Evolutionary conservation across 495 filamentous ascomycete species (phyloP).

Genomic region (Podospora appendiculata): DNA sequence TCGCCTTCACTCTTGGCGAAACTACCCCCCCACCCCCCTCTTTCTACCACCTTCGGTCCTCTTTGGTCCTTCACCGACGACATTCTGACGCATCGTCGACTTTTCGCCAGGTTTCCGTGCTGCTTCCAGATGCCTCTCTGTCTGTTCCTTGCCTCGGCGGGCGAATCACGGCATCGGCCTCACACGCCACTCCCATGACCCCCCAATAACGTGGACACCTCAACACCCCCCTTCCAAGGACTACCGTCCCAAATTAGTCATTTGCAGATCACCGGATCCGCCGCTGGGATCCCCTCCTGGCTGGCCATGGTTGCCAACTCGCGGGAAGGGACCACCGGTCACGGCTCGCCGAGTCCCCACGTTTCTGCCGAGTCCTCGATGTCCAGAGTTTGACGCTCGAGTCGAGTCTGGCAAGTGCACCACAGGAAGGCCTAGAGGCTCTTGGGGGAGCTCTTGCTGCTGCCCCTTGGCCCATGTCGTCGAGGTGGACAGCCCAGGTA

Average conservation of each 20-base stretch:
- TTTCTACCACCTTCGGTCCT: too few species aligned
- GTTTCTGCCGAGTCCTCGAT: neutral
- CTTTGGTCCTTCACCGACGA: too few species aligned
- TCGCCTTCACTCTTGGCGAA: too few species aligned
- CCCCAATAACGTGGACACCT: slow-evolving; percentile 5
- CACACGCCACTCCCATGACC: slow-evolving; percentile 4
- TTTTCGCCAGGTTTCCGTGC: neutral
- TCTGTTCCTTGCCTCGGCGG: neutral
- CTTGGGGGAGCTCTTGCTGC: neutral
- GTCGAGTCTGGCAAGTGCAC: neutral
- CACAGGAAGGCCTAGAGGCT: neutral
- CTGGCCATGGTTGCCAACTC: neutral
- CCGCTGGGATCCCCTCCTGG: neutral
- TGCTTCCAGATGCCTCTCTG: slow-evolving; percentile 3
- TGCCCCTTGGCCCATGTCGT: neutral
- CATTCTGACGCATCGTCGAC: neutral
- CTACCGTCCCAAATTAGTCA: neutral
- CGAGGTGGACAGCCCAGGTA: neutral
- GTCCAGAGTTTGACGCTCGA: neutral
- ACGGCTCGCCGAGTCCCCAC: neutral
- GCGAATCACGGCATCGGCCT: slow-evolving; percentile 2
- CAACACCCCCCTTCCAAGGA: neutral
- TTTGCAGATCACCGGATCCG: slow-evolving; percentile 16
- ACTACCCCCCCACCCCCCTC: too few species aligned
- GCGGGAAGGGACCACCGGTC: slow-evolving; percentile 1